These are phyloP conservation scores for Saksenaea oblongispora DNA, from an alignment of 371 early-diverging fungal species.

Conservation along the genomic window DNA sequence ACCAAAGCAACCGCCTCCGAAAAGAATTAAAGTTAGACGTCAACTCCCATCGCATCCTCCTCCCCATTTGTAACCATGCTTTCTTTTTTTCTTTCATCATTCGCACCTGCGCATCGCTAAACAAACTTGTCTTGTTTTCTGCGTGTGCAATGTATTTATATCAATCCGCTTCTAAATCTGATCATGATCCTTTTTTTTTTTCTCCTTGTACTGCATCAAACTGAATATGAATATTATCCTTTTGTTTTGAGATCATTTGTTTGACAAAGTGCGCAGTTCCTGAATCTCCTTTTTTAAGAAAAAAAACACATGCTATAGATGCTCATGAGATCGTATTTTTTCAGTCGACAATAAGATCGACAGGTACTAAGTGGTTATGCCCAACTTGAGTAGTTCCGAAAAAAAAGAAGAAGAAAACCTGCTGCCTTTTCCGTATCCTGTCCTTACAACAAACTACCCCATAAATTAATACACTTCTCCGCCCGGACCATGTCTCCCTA, in stretches of 20 bases:
- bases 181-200: not conserved
- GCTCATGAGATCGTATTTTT: too few species aligned
- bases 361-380: too few species aligned
- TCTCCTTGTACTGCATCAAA: not conserved
- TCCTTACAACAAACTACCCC: too few species aligned
- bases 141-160: not conserved
- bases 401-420: too few species aligned
- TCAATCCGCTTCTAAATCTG: not conserved
- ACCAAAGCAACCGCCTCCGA: not conserved
- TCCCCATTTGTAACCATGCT: conserved; percentile 1
- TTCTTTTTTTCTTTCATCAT: not conserved
- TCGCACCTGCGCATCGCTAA: not conserved
- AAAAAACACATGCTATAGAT: too few species aligned
- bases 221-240: not conserved
- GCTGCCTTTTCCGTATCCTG: too few species aligned
- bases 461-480: too few species aligned
- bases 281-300: too few species aligned
- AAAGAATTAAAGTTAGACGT: not conserved
- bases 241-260: not conserved
- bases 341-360: too few species aligned
- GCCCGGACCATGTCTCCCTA: too few species aligned
- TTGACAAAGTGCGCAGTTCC: not conserved
- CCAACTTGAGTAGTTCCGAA: too few species aligned
- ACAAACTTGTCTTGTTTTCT: not conserved
- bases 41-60: not conserved